phyloP scores from a whole-genome alignment of 2,329 filamentous ascomycete species.

The Alternaria incomplexa region DNA sequence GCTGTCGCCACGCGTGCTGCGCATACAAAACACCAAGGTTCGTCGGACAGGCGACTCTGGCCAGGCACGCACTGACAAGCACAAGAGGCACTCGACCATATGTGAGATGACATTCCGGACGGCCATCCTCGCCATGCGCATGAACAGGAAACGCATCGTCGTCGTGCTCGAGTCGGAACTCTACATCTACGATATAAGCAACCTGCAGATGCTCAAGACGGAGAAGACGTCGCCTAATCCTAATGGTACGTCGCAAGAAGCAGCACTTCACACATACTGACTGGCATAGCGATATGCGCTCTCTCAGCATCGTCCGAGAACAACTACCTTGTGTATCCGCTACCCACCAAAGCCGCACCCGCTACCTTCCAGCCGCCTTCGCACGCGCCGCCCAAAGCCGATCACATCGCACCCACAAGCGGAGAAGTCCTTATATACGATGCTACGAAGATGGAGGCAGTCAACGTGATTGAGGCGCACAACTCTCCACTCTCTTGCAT shows the following conservation, averaged over 20 bases:
- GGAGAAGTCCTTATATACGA: slow-evolving; percentile 95
- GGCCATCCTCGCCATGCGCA: slow-evolving; percentile 89
- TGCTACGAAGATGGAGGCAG: slow-evolving; percentile 83
- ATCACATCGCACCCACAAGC: slow-evolving; percentile 81
- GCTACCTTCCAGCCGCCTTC: slow-evolving; percentile 67
- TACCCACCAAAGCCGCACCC: slow-evolving; percentile 69
- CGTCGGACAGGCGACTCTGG: slow-evolving; percentile 24
- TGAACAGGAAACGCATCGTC: slow-evolving; percentile 92
- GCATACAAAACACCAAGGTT: slow-evolving; percentile 98
- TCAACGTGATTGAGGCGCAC: slow-evolving; percentile 95
- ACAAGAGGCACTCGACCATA: slow-evolving; percentile 77
- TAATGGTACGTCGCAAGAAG: slow-evolving; percentile 59
- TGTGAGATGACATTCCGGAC: slow-evolving; percentile 98
- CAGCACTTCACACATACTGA: slow-evolving; percentile 17
- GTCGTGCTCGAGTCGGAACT: slow-evolving; percentile 96
- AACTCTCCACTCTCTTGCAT: slow-evolving; percentile 89
- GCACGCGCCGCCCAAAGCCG: slow-evolving; percentile 79
- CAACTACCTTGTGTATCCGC: slow-evolving; percentile 92
- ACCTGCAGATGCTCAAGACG: slow-evolving; percentile 93
- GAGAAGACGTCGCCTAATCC: slow-evolving; percentile 95
- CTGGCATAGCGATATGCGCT: slow-evolving; percentile 75
- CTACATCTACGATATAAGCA: slow-evolving; percentile 98
- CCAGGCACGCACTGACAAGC: slow-evolving; percentile 9
- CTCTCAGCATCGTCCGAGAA: slow-evolving; percentile 94
- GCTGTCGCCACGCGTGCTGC: slow-evolving; percentile 85